These are phyloP conservation scores for Leccinellum luteum DNA, from an alignment of 768 basidiomycete genomes.

Conservation along the genomic window DNA sequence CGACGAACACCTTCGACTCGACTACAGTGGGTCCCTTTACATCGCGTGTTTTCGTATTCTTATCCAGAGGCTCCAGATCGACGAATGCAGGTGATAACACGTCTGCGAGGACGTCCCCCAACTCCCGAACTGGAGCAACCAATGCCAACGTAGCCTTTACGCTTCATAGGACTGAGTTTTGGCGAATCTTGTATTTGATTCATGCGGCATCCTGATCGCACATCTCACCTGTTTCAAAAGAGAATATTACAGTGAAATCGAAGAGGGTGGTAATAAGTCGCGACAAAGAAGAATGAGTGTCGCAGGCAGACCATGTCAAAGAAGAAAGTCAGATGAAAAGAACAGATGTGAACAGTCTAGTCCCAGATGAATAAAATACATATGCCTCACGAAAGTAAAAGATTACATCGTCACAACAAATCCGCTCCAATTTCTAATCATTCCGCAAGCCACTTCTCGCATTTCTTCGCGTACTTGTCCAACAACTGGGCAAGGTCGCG, in stretches of 20 bases:
- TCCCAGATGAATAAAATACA: conserved; percentile 36
- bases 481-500: conserved; percentile 81
- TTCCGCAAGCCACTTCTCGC: conserved; percentile 89
- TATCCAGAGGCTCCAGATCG: conserved; percentile 40
- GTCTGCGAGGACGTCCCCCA: conserved; percentile 53
- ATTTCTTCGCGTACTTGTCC: conserved; percentile 93
- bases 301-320: conserved; percentile 11
- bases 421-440: conserved; percentile 36
- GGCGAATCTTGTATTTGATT: conserved; percentile 2
- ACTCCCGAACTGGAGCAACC: conserved; percentile 48
- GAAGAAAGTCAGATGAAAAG: conserved; percentile 24
- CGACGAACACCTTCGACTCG: conserved; percentile 62
- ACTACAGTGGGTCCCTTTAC: conserved; percentile 50
- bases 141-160: conserved; percentile 5
- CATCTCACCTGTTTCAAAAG: conserved; percentile 18
- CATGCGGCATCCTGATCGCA: background rate
- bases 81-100: conserved; percentile 58
- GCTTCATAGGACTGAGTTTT: background rate
- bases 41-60: conserved; percentile 1
- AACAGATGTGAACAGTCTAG: conserved; percentile 33
- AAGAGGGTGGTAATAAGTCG: conserved; percentile 12
- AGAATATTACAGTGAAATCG: conserved; percentile 23
- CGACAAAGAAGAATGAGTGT: conserved; percentile 12
- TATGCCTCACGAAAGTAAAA: conserved; percentile 20
- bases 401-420: conserved; percentile 27